Percentiles rank a stretch among this genome's conserved stretches.
Conservation (phyloP, 2,329 filamentous ascomycete genomes). For the Xylariaceae sp. region DNA sequence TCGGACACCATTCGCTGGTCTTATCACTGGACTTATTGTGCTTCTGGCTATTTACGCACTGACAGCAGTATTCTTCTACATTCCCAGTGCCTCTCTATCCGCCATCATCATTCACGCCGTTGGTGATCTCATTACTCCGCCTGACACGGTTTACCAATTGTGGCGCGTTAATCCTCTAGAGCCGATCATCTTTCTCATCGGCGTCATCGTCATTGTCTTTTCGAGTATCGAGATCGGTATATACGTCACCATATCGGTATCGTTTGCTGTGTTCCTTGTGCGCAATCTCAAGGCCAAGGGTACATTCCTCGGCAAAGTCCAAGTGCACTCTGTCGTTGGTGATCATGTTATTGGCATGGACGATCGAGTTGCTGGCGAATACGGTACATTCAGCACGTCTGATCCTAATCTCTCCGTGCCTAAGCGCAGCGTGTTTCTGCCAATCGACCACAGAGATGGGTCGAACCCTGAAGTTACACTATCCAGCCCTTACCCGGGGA, state of each 20-base stretch:
- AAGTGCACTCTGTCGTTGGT: conserved; percentile 77
- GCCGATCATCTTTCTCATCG: conserved; percentile 86
- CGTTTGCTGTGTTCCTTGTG: conserved; percentile 74
- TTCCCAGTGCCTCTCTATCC: conserved; percentile 73
- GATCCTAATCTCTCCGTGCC: conserved; percentile 24
- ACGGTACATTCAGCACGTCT: conserved; percentile 50
- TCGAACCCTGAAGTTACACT: conserved; percentile 81
- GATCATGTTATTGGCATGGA: conserved; percentile 69
- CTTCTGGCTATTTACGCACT: conserved; percentile 87
- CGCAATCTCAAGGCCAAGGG: conserved; percentile 80
- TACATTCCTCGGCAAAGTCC: conserved; percentile 76
- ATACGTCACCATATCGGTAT: conserved; percentile 78
- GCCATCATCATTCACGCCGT: conserved; percentile 96
- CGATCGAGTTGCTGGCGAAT: conserved; percentile 45
- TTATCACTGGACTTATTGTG: conserved; percentile 82
- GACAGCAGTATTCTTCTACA: conserved; percentile 88
- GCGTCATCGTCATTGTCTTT: conserved; percentile 88
- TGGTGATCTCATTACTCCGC: conserved; percentile 84
- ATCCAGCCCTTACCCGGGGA: conserved; percentile 79
- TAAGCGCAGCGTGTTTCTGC: conserved; percentile 77
- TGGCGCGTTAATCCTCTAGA: conserved; percentile 91
- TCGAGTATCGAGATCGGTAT: conserved; percentile 86
- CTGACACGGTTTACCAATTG: conserved; percentile 90
- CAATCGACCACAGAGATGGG: conserved; percentile 81
- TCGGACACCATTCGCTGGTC: conserved; percentile 81